phyloP scores from a whole-genome alignment of 148 eudicot genomes.

The Rheum nobile region DNA sequence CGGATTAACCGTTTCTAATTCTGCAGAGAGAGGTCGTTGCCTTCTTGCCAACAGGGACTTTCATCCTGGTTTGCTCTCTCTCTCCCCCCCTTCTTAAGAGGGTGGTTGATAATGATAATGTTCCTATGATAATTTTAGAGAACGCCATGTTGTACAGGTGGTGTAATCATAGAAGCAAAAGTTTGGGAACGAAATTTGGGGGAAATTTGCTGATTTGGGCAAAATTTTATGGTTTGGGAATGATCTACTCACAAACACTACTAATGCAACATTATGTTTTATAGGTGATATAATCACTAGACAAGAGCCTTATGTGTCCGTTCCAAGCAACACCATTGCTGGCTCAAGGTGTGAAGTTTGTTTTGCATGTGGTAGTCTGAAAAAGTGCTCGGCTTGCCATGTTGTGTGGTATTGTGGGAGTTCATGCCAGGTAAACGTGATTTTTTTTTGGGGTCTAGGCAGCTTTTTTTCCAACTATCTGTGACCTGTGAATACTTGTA shows the following conservation, averaged over 20 bases:
- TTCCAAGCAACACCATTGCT: slow-evolving; percentile 44
- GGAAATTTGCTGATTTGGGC: neutral
- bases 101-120: neutral
- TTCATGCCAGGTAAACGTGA: slow-evolving; percentile 61
- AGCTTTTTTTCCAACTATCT: neutral
- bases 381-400: slow-evolving; percentile 82
- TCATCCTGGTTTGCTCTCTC: slow-evolving; percentile 48
- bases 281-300: slow-evolving; percentile 72
- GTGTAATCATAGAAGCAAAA: neutral
- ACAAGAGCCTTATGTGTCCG: slow-evolving; percentile 70
- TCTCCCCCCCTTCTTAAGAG: no score
- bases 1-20: slow-evolving; percentile 30
- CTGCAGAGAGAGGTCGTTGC: slow-evolving; percentile 68
- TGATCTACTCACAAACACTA: neutral
- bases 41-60: slow-evolving; percentile 51
- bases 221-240: no score
- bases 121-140: neutral
- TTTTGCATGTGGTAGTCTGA: slow-evolving; percentile 42
- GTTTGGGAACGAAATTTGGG: neutral
- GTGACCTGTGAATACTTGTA: neutral
- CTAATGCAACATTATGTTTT: slow-evolving; percentile 1
- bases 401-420: slow-evolving; percentile 83
- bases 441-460: neutral
- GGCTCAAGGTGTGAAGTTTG: slow-evolving; percentile 68
- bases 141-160: neutral